Conservation (phyloP, 2,329 filamentous ascomycete species). For the Chlorencoelia australis region DNA sequence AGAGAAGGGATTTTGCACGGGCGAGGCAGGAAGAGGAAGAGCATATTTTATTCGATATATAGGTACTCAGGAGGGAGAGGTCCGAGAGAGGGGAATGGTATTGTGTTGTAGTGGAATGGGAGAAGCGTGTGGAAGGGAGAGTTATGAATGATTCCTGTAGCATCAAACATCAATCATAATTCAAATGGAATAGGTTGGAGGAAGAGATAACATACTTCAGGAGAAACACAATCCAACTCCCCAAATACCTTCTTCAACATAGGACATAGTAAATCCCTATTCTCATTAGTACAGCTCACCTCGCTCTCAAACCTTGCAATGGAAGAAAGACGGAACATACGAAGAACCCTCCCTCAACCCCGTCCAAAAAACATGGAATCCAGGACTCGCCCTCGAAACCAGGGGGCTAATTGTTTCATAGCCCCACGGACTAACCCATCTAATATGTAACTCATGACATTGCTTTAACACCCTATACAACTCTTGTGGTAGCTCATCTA, state of each 20-base stretch:
- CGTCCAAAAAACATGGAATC: slow-evolving; percentile 73
- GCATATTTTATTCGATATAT: slow-evolving; percentile 45
- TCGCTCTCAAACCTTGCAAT: no score
- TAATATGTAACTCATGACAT: slow-evolving; percentile 64
- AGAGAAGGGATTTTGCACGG: slow-evolving; percentile 35
- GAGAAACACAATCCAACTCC: slow-evolving; percentile 42
- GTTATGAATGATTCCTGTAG: slow-evolving; percentile 50
- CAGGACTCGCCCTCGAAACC: slow-evolving; percentile 64
- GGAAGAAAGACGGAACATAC: no score
- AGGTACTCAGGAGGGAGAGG: slow-evolving; percentile 43
- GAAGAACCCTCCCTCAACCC: no score
- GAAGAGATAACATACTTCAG: slow-evolving; percentile 30
- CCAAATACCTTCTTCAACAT: slow-evolving; percentile 49
- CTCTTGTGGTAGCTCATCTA: slow-evolving; percentile 64
- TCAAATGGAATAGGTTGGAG: background rate
- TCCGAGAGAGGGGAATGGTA: slow-evolving; percentile 58
- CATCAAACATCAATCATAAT: no score
- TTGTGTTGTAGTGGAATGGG: slow-evolving; percentile 54
- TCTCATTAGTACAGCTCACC: no score
- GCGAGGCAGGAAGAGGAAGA: slow-evolving; percentile 39
- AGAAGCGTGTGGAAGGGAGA: slow-evolving; percentile 49
- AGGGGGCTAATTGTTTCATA: slow-evolving; percentile 60
- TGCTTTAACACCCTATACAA: slow-evolving; percentile 51
- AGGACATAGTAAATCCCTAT: slow-evolving; percentile 43
- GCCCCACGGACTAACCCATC: slow-evolving; percentile 56